Base-by-base conservation (phyloP, 2,329 filamentous ascomycete genomes). In the Aphanocladium album region DNA sequence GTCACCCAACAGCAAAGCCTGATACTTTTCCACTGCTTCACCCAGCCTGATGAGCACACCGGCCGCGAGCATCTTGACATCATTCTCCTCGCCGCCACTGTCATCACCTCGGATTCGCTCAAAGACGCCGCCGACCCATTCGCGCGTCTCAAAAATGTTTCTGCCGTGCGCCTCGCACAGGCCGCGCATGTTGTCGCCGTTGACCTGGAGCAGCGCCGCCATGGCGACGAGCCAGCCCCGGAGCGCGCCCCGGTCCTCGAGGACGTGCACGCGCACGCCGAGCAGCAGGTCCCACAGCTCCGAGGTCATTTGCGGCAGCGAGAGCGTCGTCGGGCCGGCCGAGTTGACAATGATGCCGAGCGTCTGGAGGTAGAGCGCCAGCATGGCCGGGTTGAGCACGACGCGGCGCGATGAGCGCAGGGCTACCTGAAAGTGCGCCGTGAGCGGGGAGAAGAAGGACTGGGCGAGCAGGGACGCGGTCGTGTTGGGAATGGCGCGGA, bases 271-370 rank as follows among this genome's bases (percentile, higher is more conserved):
- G 7, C 89, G 82, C 2, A 96, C 79, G 2, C 83, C 67, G 0
- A 97, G 83, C 2, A 98, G 77, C n/a, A 99, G 76, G 50, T 89
- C 83, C 85, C 93, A 93, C 19, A 96, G 83, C 73, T 97, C 91
- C 11, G 85, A 79, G 1, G 92, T 97, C 79, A 97, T 87, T 60
- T 91, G 85, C 1, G 89, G 86, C 0, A 98, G 81, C 1, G 85
- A 81, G 0, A 93, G 79, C 0, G 90, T 93, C 58, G 88, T 86
- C 0, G 93, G 90, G 0, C 95, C 95, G 0, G 90, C 85, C 0
- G 93, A 90, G 66, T 96, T 89, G 50, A 98, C 77, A 37, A 96
- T 78, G 8, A 99, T 79, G 1, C 89, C 89, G 0, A 98, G 80
- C 0, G 95, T 99, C 72, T 96, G 93, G 37, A 98, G 77, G 72